phyloP scores from a whole-genome alignment of 1,284 basidiomycete genomes.

The Caloboletus firmus region DNA sequence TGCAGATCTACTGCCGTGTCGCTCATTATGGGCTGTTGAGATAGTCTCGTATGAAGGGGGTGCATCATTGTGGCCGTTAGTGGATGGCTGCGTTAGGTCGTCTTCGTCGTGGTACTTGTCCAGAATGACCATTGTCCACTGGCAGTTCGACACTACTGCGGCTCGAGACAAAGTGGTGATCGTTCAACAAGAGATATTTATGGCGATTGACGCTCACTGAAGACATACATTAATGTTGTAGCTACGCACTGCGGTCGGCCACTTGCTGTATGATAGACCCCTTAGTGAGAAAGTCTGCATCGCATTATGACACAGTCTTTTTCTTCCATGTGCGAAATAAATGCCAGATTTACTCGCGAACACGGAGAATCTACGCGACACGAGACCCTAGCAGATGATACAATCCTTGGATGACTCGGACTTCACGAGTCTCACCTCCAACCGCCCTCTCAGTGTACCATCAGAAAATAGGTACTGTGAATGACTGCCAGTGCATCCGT shows the following conservation, averaged over 20 bases:
- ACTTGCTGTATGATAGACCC: neutral
- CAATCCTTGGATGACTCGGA: constrained; percentile 11
- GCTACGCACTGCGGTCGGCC: constrained; percentile 1
- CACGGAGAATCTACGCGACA: neutral
- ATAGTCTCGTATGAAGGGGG: constrained; percentile 27
- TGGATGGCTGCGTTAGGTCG: neutral
- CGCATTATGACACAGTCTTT: neutral
- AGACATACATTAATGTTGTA: neutral
- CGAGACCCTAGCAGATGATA: constrained; percentile 17
- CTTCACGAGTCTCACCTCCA: constrained; percentile 19
- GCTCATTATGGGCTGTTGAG: neutral
- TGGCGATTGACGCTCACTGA: neutral
- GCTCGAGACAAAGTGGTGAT: neutral
- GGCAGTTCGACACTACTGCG: neutral
- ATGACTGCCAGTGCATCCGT: constrained; percentile 2
- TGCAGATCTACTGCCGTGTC: neutral
- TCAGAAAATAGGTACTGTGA: constrained; percentile 21
- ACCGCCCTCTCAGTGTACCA: constrained; percentile 22
- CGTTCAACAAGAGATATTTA: neutral
- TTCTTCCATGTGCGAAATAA: neutral
- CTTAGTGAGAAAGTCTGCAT: neutral
- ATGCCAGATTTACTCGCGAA: no score
- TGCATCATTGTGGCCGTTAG: constrained; percentile 7
- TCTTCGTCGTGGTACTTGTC: constrained; percentile 17
- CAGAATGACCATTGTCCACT: constrained; percentile 11